phyloP scores from a whole-genome alignment of 1,139 yeast genomes.

The Casaregolazyma suthepensis region DNA sequence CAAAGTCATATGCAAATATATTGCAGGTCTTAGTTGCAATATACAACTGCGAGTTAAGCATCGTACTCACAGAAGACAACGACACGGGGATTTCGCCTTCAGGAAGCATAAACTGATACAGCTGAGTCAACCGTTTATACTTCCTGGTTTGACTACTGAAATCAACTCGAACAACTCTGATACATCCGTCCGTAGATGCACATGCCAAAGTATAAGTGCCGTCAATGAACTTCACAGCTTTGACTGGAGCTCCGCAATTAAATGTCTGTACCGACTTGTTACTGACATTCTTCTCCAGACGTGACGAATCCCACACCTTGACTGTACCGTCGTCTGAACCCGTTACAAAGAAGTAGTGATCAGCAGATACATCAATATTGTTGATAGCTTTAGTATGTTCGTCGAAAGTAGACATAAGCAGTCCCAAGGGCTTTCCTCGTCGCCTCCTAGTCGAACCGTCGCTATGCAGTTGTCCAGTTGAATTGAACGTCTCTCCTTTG shows the following conservation, averaged over 20 bases:
- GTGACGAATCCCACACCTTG: slow-evolving; percentile 70
- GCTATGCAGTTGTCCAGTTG: background rate
- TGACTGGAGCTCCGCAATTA: slow-evolving; percentile 26
- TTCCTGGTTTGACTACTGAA: slow-evolving; percentile 20
- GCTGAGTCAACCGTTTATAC: slow-evolving; percentile 27
- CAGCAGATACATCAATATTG: slow-evolving; percentile 51
- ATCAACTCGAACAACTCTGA: slow-evolving; percentile 55
- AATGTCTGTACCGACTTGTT: slow-evolving; percentile 46
- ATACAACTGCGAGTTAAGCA: slow-evolving; percentile 26
- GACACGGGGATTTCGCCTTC: slow-evolving; percentile 40
- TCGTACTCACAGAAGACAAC: slow-evolving; percentile 26
- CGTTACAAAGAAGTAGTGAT: slow-evolving; percentile 62
- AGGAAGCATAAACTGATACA: slow-evolving; percentile 8
- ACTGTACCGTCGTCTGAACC: slow-evolving; percentile 71
- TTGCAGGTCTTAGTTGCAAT: slow-evolving; percentile 51
- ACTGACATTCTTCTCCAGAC: slow-evolving; percentile 59
- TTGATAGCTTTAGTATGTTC: slow-evolving; percentile 53
- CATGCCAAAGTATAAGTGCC: slow-evolving; percentile 63
- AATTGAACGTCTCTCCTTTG: slow-evolving; percentile 11
- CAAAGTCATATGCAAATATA: slow-evolving; percentile 53
- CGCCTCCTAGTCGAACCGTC: slow-evolving; percentile 13
- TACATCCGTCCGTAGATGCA: slow-evolving; percentile 57
- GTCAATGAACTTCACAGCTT: slow-evolving; percentile 43
- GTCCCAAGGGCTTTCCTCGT: slow-evolving; percentile 38
- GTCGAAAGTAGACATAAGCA: slow-evolving; percentile 51